Evolutionary conservation across 2,329 filamentous ascomycete species (phyloP), one percentile per base, ranked within the genome.

Genomic region (Calcarisporium arbuscula): DNA sequence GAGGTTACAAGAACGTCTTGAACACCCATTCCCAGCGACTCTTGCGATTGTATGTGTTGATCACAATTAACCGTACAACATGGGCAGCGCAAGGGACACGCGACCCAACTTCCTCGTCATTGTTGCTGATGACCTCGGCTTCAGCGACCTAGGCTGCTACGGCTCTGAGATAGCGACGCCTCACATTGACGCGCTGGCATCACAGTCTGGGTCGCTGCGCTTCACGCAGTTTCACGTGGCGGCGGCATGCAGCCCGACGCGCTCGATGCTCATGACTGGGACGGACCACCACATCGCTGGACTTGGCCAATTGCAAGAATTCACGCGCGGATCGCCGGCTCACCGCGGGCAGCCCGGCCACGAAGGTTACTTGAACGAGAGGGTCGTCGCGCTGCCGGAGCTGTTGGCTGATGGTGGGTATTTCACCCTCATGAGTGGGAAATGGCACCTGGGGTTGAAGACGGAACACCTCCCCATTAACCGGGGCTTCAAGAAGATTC

Each of bases 151-250:
- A 14, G 43, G 46, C 8, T 50, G 48, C 33, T 59, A 50, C 26
- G 53, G 55, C 34, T 47, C 45, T n/a, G 56, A 59, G 34, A 58
- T 59, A 30, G 32, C 44, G 12, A 59, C 56, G 0, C 53, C 56
- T 6, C 46, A 54, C 8, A 48, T 59, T 12, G 47, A 55, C 23
- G 38, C 33, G 14, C 43, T 57, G 2, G 65, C 70, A 4, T 56
- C 62, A 11, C 50, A 54, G 29, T 45, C 42, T 8, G 52, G 53
- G 35, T 68, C 75, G 19, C 54, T 81, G 15, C 69, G 75, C 5
- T 77, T 80, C 47, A 80, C 75, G 0, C 72, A 80, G 45, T 81
- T 79, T 52, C 77, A 82, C 47, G 72, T 76, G 2, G 77, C 78
- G 0, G 72, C 76, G 3, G 77, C 77, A 32, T 82, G 76, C 54